These are phyloP conservation scores for Spongospora subterranea DNA, from an alignment of 208 protist species.

Conservation along the genomic window DNA sequence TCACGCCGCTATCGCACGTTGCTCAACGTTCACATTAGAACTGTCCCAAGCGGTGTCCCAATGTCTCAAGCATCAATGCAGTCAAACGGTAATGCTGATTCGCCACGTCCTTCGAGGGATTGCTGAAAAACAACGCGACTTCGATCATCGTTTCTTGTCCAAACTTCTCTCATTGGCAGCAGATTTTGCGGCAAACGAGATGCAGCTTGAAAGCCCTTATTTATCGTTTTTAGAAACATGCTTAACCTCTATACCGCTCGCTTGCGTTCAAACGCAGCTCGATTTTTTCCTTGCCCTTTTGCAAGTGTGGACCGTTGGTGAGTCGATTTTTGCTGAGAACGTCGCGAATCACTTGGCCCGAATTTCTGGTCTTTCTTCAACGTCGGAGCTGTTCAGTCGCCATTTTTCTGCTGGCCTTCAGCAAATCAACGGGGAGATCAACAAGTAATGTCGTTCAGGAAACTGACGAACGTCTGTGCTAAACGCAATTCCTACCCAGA, in stretches of 20 bases:
- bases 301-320: neutral
- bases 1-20: no score
- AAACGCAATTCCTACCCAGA: no score
- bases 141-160: neutral
- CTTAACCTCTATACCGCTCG: neutral
- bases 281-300: neutral
- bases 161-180: neutral
- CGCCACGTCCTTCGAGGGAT: neutral
- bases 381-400: neutral
- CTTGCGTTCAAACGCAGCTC: neutral
- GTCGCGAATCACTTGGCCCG: neutral
- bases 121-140: neutral
- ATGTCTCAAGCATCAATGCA: neutral
- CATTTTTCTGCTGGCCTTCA: neutral
- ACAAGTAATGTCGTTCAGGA: no score
- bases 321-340: neutral
- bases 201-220: neutral
- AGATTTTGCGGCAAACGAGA: neutral
- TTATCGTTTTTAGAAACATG: neutral
- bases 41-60: neutral
- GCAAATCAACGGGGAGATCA: neutral
- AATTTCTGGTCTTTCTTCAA: neutral
- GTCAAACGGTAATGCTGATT: neutral
- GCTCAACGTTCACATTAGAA: no score
- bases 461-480: no score